Evolutionary conservation across 2,329 filamentous ascomycete species (phyloP).

Genomic region (Aspergillus fischeri): DNA sequence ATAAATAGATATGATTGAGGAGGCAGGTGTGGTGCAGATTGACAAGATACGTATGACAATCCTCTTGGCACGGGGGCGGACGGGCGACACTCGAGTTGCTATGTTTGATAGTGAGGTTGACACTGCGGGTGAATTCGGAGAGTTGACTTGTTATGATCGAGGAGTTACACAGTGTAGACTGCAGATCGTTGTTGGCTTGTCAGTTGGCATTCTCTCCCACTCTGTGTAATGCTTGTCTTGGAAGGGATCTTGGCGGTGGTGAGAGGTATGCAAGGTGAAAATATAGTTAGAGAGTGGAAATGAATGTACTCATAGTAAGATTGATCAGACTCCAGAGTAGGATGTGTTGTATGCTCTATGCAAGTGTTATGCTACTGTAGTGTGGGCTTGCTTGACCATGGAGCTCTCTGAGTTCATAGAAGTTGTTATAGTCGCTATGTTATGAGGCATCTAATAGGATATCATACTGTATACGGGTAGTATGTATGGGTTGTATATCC

Average conservation of each 20-base stretch:
- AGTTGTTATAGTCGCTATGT: no score
- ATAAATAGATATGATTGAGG: neutral
- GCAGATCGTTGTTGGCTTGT: neutral
- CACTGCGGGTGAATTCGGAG: neutral
- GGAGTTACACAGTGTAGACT: neutral
- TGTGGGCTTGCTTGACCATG: no score
- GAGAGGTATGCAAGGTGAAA: neutral
- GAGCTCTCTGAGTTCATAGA: no score
- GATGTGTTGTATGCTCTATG: neutral
- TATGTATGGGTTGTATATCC: no score
- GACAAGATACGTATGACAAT: neutral
- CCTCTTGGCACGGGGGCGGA: neutral
- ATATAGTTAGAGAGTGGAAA: neutral
- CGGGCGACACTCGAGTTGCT: neutral
- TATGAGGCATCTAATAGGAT: no score
- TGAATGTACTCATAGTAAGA: neutral
- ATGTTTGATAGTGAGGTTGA: no score
- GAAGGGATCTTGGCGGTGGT: neutral
- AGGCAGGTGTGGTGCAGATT: neutral
- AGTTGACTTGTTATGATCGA: neutral
- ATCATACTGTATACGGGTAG: no score
- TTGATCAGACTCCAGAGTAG: neutral
- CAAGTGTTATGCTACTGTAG: neutral
- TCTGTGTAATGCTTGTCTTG: neutral
- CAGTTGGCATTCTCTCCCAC: neutral